A percentile compares a stretch with the other conserved stretches of the same genome.
These are phyloP conservation scores for Scleroderma bovista DNA, from an alignment of 768 basidiomycete genomes.

Conservation along the genomic window DNA sequence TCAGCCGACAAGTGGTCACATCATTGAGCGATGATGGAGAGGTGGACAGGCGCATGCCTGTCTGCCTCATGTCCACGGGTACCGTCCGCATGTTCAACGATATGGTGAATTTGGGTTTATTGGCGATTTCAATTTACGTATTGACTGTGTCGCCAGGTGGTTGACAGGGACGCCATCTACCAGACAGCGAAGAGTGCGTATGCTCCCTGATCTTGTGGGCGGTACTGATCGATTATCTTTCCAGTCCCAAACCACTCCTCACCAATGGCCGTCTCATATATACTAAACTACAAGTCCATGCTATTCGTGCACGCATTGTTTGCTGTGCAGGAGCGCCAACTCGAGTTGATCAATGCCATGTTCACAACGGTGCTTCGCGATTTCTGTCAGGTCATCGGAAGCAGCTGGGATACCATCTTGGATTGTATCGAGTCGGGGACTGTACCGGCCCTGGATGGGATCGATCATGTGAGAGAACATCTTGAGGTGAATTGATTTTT, in stretches of 20 bases:
- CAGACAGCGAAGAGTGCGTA: constrained; percentile 5
- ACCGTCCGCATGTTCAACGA: constrained; percentile 17
- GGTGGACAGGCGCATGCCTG: constrained; percentile 9
- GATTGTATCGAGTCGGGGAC: constrained; percentile 12
- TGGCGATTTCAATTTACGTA: background rate
- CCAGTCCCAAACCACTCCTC: constrained; percentile 12
- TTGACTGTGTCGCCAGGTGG: constrained; percentile 7
- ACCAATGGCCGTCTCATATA: constrained; percentile 13
- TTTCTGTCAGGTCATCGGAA: constrained; percentile 14
- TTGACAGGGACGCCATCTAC: constrained; percentile 10
- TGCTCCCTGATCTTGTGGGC: background rate
- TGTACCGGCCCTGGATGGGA: constrained; percentile 10
- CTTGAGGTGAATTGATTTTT: constrained; percentile 3
- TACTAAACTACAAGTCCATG: constrained; percentile 16
- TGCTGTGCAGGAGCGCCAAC: constrained; percentile 14
- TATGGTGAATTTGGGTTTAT: constrained; percentile 5
- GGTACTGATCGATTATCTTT: background rate
- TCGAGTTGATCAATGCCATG: constrained; percentile 17
- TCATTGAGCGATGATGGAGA: constrained; percentile 6
- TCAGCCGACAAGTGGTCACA: constrained; percentile 8
- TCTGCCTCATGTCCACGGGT: constrained; percentile 19
- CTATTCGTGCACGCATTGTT: constrained; percentile 20
- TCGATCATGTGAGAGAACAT: constrained; percentile 10
- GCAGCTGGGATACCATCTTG: constrained; percentile 18
- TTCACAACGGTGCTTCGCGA: constrained; percentile 18